Percentiles rank a stretch among this genome's conserved stretches.
Evolutionary conservation across 108 stramenopile genomes (phyloP).

Genomic region (Pseudonitzschia multistriata): DNA sequence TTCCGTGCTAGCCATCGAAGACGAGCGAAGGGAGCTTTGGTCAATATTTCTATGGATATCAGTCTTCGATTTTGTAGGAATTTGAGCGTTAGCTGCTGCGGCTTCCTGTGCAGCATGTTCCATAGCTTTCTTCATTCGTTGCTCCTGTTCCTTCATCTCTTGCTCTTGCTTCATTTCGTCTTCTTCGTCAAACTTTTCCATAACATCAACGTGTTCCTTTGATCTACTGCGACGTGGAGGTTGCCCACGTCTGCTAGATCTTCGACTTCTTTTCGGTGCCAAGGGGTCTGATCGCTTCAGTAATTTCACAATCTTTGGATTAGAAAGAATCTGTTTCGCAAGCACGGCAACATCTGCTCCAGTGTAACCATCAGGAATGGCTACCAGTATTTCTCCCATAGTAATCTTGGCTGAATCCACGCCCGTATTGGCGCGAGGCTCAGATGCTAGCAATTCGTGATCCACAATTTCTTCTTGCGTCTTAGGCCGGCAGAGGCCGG

Average conservation of each 20-base stretch:
- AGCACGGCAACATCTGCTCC: constrained; percentile 30
- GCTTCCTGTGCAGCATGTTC: constrained; percentile 39
- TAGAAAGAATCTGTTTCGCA: constrained; percentile 47
- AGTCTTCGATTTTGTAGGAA: constrained; percentile 13
- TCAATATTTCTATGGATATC: neutral
- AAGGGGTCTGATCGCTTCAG: constrained; percentile 48
- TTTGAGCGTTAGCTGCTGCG: constrained; percentile 38
- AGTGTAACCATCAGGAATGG: constrained; percentile 49
- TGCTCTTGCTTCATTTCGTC: constrained; percentile 28
- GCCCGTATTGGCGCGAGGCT: constrained; percentile 2
- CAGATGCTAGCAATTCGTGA: constrained; percentile 27
- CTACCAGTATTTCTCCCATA: constrained; percentile 57
- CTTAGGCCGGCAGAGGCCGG: constrained; percentile 52
- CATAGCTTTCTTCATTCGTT: constrained; percentile 31
- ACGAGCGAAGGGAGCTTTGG: neutral
- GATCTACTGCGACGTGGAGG: constrained; percentile 3
- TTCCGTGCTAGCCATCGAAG: constrained; percentile 2
- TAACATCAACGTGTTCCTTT: constrained; percentile 25
- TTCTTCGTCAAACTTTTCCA: constrained; percentile 37
- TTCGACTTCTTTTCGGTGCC: constrained; percentile 27
- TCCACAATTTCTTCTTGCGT: constrained; percentile 35
- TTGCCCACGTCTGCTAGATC: neutral
- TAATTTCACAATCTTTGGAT: constrained; percentile 48
- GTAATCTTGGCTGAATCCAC: constrained; percentile 39
- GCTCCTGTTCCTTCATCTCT: constrained; percentile 23